Evolutionary conservation across 1,284 basidiomycete species (phyloP).

Genomic region (Thecaphora frezii): DNA sequence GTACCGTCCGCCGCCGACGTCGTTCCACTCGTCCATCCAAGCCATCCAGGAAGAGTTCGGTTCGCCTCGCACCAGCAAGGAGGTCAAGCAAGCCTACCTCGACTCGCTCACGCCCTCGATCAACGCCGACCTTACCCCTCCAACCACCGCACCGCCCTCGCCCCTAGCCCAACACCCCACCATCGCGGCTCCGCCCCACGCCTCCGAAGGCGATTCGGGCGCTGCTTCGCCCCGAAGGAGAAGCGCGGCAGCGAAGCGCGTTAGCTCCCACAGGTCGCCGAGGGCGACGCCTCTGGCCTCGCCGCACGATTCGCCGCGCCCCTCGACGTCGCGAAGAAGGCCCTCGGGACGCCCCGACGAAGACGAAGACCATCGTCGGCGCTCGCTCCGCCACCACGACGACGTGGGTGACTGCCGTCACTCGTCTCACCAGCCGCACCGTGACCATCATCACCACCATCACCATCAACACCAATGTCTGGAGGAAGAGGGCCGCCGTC

Average conservation of each 20-base stretch:
- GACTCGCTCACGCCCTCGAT: conserved; percentile 27
- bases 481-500: too few species aligned
- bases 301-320: background rate
- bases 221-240: background rate
- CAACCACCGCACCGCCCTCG: background rate
- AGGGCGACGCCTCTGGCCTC: background rate
- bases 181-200: background rate
- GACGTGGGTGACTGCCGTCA: too few species aligned
- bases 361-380: too few species aligned
- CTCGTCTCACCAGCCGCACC: too few species aligned
- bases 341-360: too few species aligned
- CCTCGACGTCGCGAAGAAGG: background rate
- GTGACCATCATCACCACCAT: too few species aligned
- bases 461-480: too few species aligned
- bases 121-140: conserved; percentile 5
- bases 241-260: background rate
- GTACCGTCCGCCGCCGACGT: conserved; percentile 33
- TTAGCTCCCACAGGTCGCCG: background rate
- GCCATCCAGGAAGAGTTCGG: conserved; percentile 31
- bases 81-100: conserved; percentile 39
- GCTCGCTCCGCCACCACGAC: too few species aligned
- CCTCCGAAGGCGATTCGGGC: conserved; percentile 20
- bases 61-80: conserved; percentile 21
- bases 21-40: conserved; percentile 30
- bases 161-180: background rate